phyloP scores from a whole-genome alignment of 306 rosid species.

The Echinosophora koreensis region DNA sequence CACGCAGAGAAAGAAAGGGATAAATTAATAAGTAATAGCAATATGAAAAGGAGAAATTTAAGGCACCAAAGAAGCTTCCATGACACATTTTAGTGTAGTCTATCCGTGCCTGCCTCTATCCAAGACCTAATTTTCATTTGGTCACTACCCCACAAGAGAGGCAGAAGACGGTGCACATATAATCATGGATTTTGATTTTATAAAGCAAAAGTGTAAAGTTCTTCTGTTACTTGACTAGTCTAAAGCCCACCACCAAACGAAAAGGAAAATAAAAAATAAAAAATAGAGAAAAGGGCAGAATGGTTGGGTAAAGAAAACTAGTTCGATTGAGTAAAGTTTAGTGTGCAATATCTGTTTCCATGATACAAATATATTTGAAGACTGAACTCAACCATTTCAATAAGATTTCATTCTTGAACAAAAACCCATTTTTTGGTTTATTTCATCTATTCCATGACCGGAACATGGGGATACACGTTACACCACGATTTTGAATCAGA shows the following conservation, averaged over 20 bases:
- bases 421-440: no score
- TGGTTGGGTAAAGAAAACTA: background rate
- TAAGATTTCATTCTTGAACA: no score
- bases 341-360: no score
- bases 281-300: background rate
- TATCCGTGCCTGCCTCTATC: background rate
- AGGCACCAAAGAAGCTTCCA: constrained; percentile 22
- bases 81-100: background rate
- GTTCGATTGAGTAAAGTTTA: background rate
- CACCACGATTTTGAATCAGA: no score
- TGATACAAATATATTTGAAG: no score
- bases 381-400: no score
- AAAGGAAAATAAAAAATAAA: no score
- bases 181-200: constrained; percentile 41
- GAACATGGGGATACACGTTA: no score
- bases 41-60: constrained; percentile 13
- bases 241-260: background rate
- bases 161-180: background rate
- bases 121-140: background rate
- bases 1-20: constrained; percentile 23
- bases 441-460: no score
- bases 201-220: constrained; percentile 47
- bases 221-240: constrained; percentile 28
- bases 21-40: background rate
- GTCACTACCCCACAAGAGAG: background rate